Percentiles rank a stretch among this genome's conserved stretches.
Conservation (phyloP, 2,329 filamentous ascomycete species). For the Trichoderma simmonsii region DNA sequence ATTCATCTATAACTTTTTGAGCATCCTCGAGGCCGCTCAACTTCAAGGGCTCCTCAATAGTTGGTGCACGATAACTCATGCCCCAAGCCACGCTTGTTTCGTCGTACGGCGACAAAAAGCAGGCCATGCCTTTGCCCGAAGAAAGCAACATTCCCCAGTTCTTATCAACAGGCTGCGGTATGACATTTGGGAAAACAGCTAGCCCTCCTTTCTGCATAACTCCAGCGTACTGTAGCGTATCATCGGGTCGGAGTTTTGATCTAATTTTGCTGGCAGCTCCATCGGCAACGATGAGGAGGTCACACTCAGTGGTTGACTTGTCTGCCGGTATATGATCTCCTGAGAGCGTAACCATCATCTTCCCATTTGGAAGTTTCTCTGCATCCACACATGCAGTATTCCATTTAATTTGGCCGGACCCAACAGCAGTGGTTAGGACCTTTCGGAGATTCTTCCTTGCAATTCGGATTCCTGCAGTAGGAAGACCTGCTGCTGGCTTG, state of each 20-base stretch:
- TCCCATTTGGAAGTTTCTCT: constrained; percentile 23
- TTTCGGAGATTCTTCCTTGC: neutral
- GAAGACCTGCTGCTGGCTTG: neutral
- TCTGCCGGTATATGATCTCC: neutral
- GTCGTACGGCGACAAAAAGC: constrained; percentile 46
- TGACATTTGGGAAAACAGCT: constrained; percentile 33
- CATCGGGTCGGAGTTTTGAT: constrained; percentile 36
- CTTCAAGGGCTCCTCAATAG: neutral
- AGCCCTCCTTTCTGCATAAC: constrained; percentile 38
- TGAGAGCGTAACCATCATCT: constrained; percentile 24
- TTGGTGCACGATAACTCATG: constrained; percentile 31
- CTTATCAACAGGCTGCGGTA: constrained; percentile 33
- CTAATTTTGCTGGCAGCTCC: constrained; percentile 43
- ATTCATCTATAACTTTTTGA: neutral
- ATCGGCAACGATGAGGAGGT: constrained; percentile 45
- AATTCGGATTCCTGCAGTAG: neutral
- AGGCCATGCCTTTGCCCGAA: constrained; percentile 37
- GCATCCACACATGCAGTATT: constrained; percentile 25
- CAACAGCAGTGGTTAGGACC: neutral
- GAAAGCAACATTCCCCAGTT: constrained; percentile 41
- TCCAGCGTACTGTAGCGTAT: constrained; percentile 39
- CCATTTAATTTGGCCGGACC: neutral
- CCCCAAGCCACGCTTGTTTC: constrained; percentile 41
- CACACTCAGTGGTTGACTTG: constrained; percentile 30
- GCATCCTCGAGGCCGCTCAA: neutral